Conservation (phyloP, 768 basidiomycete genomes). For the Tephrocybe sp. region DNA sequence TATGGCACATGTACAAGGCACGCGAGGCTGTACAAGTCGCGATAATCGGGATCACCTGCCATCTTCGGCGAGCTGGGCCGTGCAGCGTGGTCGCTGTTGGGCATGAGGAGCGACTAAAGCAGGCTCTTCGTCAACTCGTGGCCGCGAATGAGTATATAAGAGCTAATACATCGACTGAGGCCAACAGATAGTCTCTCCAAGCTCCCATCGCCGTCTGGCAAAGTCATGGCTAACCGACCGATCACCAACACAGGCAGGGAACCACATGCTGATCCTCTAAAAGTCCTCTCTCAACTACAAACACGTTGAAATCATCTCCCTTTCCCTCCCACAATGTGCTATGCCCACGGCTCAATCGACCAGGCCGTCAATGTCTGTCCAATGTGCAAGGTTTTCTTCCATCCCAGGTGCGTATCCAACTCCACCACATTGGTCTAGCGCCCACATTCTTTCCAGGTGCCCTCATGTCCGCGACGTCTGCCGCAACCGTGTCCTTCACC, state of each 20-base stretch:
- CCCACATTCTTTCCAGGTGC: conserved; percentile 50
- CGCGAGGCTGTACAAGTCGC: conserved; percentile 21
- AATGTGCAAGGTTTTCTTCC: conserved; percentile 83
- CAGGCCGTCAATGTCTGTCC: conserved; percentile 70
- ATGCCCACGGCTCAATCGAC: conserved; percentile 66
- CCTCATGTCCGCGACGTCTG: conserved; percentile 77
- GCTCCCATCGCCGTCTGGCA: conserved; percentile 13
- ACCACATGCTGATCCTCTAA: conserved; percentile 33
- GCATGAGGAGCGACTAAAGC: conserved; percentile 24
- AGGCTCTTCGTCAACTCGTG: conserved; percentile 20
- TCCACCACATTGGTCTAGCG: conserved; percentile 8
- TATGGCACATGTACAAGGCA: conserved; percentile 3
- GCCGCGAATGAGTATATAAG: conserved; percentile 20
- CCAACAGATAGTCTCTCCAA: neutral
- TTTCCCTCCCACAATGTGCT: conserved; percentile 58
- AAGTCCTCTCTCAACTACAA: conserved; percentile 30
- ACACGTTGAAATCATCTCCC: conserved; percentile 38
- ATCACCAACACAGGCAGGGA: conserved; percentile 31
- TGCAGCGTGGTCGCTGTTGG: conserved; percentile 25
- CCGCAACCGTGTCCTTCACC: conserved; percentile 71
- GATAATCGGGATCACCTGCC: conserved; percentile 20
- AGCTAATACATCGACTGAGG: conserved; percentile 2
- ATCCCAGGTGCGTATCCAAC: conserved; percentile 50
- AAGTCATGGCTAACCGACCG: conserved; percentile 28
- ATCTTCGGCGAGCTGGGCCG: conserved; percentile 20